A percentile compares a stretch with the other conserved stretches of the same genome.
phyloP scores from a whole-genome alignment of 164 flowering plant species.

The Paratinospora sagittata region DNA sequence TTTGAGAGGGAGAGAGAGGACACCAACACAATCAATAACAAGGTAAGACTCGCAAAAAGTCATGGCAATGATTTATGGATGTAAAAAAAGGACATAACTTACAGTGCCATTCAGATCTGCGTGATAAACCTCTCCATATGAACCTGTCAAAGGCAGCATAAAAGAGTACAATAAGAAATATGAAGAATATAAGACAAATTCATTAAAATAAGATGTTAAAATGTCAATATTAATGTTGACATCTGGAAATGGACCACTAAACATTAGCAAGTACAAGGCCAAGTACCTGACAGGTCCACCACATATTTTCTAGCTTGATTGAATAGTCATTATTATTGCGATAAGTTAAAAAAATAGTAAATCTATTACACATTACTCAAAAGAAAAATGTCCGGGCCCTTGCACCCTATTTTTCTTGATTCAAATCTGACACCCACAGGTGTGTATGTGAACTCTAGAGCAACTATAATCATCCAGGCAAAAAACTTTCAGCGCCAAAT shows the following conservation, averaged over 20 bases:
- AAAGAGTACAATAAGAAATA: not conserved
- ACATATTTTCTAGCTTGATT: not conserved
- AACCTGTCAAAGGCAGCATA: constrained; percentile 48
- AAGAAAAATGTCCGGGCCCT: not conserved
- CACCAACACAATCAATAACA: too few species aligned
- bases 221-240: not conserved
- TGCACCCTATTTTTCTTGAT: not conserved
- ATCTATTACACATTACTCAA: not conserved
- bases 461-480: not conserved
- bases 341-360: too few species aligned
- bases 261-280: not conserved
- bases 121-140: constrained; percentile 93
- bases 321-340: not conserved
- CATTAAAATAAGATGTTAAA: not conserved
- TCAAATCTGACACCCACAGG: not conserved
- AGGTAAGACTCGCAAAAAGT: not conserved
- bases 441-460: not conserved
- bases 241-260: not conserved
- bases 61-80: too few species aligned
- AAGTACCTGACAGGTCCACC: not conserved
- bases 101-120: constrained; percentile 98
- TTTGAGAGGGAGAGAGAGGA: too few species aligned
- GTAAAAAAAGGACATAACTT: constrained; percentile 28
- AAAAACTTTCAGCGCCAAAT: not conserved
- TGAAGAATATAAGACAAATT: not conserved